phyloP scores from a whole-genome alignment of 352 stramenopile species.

The Ophiocytium majus region DNA sequence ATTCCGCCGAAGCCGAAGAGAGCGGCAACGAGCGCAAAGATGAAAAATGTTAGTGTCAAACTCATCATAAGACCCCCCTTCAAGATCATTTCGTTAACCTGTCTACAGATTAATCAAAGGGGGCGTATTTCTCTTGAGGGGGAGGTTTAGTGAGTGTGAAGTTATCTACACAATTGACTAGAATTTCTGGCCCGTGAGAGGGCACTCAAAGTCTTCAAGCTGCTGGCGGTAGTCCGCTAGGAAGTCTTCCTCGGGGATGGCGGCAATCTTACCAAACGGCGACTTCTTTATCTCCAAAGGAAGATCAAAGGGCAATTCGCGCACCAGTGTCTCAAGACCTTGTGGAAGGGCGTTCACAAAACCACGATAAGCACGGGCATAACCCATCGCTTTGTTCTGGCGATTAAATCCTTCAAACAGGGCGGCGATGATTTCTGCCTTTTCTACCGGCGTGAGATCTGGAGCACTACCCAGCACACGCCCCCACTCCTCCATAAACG shows the following conservation, averaged over 20 bases:
- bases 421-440: background rate
- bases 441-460: conserved; percentile 2
- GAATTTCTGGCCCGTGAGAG: background rate
- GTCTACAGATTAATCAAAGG: too few species aligned
- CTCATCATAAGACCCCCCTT: too few species aligned
- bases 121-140: too few species aligned
- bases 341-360: background rate
- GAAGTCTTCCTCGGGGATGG: background rate
- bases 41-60: too few species aligned
- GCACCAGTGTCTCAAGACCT: background rate
- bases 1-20: too few species aligned
- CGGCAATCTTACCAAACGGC: background rate
- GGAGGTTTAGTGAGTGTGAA: too few species aligned
- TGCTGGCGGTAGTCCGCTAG: background rate
- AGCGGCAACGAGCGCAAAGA: too few species aligned
- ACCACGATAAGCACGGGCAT: background rate
- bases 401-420: background rate
- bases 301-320: background rate
- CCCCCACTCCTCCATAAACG: background rate
- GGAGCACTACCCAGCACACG: background rate
- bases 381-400: background rate
- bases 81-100: too few species aligned
- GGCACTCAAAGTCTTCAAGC: background rate
- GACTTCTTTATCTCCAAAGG: background rate
- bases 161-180: too few species aligned